Evolutionary conservation across 2,329 filamentous ascomycete genomes (phyloP).

Genomic region (Paraphaeosphaeria sporulosa): DNA sequence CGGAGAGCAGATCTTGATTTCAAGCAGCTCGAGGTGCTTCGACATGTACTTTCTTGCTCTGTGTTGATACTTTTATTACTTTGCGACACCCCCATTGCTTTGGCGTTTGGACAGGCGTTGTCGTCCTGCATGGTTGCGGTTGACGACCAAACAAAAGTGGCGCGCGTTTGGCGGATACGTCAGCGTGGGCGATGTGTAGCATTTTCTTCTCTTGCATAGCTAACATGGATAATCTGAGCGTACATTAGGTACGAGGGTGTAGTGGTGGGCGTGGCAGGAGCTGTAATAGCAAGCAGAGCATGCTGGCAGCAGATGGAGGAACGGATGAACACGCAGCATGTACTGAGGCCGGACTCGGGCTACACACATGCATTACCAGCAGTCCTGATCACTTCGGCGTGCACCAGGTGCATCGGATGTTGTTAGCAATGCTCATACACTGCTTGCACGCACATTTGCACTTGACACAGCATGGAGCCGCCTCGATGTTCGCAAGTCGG

Average conservation of each 20-base stretch:
- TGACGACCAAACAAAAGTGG: background rate
- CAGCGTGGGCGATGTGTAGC: constrained; percentile 1
- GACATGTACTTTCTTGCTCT: constrained; percentile 8
- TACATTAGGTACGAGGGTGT: background rate
- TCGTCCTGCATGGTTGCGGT: constrained; percentile 4
- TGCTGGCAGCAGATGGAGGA: background rate
- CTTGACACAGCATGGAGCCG: background rate
- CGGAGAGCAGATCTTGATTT: constrained; percentile 1
- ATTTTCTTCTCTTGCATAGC: constrained; percentile 6
- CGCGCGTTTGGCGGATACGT: background rate
- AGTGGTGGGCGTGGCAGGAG: background rate
- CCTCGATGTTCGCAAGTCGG: background rate
- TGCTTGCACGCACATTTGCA: background rate
- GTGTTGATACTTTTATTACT: constrained; percentile 4
- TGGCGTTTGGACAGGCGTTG: constrained; percentile 2
- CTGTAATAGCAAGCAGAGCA: background rate
- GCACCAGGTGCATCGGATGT: background rate
- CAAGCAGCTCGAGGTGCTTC: background rate
- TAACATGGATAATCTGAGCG: background rate
- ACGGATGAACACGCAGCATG: background rate
- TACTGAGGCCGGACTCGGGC: background rate
- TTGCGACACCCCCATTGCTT: constrained; percentile 11
- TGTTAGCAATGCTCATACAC: background rate
- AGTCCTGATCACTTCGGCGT: background rate
- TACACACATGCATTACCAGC: background rate